Percentiles rank a stretch among this genome's conserved stretches.
phyloP scores from a whole-genome alignment of 1,284 basidiomycete genomes.

The Ustilago cynodontis region DNA sequence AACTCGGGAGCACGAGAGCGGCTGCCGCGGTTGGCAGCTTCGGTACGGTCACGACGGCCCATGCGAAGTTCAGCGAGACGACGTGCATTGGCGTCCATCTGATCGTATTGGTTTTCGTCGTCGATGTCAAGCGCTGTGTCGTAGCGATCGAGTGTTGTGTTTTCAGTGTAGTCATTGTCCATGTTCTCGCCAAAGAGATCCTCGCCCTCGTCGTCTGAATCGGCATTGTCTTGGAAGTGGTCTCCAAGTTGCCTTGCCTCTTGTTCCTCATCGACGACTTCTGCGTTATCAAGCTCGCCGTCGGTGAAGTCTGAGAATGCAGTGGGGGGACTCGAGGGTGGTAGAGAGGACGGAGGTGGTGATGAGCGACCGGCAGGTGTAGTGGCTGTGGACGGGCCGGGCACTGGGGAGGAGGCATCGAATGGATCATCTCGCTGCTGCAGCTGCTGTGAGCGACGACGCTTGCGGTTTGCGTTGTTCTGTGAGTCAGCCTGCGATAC shows the following conservation, averaged over 20 bases:
- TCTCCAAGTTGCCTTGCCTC: constrained; percentile 68
- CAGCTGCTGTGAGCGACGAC: constrained; percentile 52
- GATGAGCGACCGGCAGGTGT: constrained; percentile 54
- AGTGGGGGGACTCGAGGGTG: constrained; percentile 64
- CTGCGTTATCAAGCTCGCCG: constrained; percentile 50
- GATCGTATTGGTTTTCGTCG: constrained; percentile 80
- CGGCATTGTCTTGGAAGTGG: constrained; percentile 77
- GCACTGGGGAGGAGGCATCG: constrained; percentile 45
- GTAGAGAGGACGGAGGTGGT: constrained; percentile 63
- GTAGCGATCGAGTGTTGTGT: constrained; percentile 86
- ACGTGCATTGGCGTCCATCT: constrained; percentile 80
- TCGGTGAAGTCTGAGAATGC: constrained; percentile 66
- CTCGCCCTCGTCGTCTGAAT: constrained; percentile 80
- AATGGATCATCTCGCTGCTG: constrained; percentile 49
- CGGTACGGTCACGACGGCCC: constrained; percentile 85
- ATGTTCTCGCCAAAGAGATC: constrained; percentile 88
- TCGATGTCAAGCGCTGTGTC: constrained; percentile 84
- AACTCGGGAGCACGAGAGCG: constrained; percentile 86
- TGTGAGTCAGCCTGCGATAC: constrained; percentile 33
- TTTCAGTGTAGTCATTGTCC: constrained; percentile 86
- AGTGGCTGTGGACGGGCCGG: constrained; percentile 46
- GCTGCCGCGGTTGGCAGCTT: constrained; percentile 73
- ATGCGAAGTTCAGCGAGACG: constrained; percentile 88
- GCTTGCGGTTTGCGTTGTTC: constrained; percentile 49
- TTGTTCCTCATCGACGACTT: constrained; percentile 64